phyloP scores from a whole-genome alignment of 2,329 filamentous ascomycete genomes.

The Pyricularia grisea region DNA sequence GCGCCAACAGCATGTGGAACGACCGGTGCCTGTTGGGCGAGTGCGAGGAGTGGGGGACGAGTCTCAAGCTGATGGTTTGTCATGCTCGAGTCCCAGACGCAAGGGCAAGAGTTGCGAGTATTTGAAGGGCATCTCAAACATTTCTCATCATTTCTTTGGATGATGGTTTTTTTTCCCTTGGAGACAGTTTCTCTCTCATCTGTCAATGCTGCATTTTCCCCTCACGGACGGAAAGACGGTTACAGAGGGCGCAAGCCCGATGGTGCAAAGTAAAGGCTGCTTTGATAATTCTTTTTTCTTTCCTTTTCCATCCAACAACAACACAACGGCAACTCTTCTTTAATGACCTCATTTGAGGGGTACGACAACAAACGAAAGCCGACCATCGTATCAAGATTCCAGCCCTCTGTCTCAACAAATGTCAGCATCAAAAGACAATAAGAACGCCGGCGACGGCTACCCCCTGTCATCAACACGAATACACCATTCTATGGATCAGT shows the following conservation, averaged over 20 bases:
- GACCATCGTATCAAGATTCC: neutral
- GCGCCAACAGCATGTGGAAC: slow-evolving; percentile 60
- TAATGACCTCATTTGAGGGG: neutral
- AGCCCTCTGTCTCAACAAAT: neutral
- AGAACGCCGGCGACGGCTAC: neutral
- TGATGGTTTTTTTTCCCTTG: neutral
- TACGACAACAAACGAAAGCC: neutral
- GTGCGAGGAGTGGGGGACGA: slow-evolving; percentile 79
- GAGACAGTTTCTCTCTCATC: neutral
- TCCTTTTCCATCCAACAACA: neutral
- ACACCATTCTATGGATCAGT: neutral
- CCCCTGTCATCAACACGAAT: neutral
- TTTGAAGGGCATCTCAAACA: slow-evolving; percentile 21
- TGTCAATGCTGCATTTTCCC: neutral
- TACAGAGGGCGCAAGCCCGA: slow-evolving; percentile 4
- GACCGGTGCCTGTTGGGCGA: slow-evolving; percentile 69
- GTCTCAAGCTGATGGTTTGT: slow-evolving; percentile 83
- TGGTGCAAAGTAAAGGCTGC: neutral
- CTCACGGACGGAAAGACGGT: neutral
- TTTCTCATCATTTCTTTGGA: no score
- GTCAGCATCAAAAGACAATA: neutral
- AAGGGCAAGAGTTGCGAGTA: slow-evolving; percentile 33
- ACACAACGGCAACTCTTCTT: neutral
- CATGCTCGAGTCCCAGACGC: slow-evolving; percentile 72
- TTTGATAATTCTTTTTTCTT: neutral